These are phyloP conservation scores for Dissophora ornata DNA, from an alignment of 192 early-diverging fungal species.

Conservation along the genomic window DNA sequence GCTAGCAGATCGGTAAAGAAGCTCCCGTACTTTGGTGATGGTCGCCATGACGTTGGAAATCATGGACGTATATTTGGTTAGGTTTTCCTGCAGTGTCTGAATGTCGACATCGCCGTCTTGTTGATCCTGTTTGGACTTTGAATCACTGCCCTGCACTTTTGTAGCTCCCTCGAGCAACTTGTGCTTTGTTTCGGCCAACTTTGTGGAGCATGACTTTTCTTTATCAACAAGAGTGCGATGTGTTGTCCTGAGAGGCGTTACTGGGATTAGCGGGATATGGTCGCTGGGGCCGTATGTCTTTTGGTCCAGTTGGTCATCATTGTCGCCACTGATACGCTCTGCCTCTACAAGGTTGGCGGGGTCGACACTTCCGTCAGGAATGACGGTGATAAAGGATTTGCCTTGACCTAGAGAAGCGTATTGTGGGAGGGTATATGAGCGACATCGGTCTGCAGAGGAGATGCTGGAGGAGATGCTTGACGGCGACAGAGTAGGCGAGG, in stretches of 20 bases:
- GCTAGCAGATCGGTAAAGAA: constrained; percentile 64
- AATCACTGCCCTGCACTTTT: constrained; percentile 5
- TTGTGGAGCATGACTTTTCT: constrained; percentile 43
- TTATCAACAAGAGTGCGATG: constrained; percentile 64
- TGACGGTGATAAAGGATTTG: constrained; percentile 43
- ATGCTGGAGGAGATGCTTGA: constrained; percentile 44
- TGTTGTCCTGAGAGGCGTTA: constrained; percentile 61
- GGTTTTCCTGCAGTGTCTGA: constrained; percentile 59
- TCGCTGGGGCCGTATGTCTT: constrained; percentile 53
- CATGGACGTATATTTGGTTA: constrained; percentile 55
- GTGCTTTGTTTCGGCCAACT: constrained; percentile 48
- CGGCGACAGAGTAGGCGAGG: constrained; percentile 55
- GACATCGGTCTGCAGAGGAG: constrained; percentile 43
- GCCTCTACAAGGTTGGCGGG: constrained; percentile 67
- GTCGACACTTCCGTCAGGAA: constrained; percentile 66
- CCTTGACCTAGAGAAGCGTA: constrained; percentile 40
- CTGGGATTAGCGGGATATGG: constrained; percentile 68
- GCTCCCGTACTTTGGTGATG: constrained; percentile 62
- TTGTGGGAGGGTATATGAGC: constrained; percentile 47
- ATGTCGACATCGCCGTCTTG: constrained; percentile 33
- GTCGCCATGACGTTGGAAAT: constrained; percentile 61
- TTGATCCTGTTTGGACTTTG: constrained; percentile 10
- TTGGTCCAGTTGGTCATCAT: constrained; percentile 51
- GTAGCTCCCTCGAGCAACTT: constrained; percentile 42
- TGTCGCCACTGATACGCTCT: constrained; percentile 59